These are phyloP conservation scores for Sordariomycetes sp. DNA, from an alignment of 2,329 filamentous ascomycete species.

Conservation along the genomic window DNA sequence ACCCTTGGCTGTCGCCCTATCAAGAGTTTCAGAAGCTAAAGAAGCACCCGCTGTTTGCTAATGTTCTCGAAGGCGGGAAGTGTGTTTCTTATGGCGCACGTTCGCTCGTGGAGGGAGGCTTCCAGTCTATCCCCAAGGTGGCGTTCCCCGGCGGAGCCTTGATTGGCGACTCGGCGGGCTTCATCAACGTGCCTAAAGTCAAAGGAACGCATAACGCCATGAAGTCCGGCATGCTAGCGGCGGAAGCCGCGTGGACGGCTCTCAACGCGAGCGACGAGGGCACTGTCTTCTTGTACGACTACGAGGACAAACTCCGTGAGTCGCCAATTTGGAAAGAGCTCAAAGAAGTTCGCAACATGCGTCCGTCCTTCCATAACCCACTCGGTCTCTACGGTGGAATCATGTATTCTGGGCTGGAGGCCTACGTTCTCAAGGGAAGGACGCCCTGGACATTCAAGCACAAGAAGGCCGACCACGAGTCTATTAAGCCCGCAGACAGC, in stretches of 20 bases:
- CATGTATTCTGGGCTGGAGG: constrained; percentile 86
- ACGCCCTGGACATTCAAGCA: constrained; percentile 91
- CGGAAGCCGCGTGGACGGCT: constrained; percentile 79
- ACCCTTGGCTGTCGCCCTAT: constrained; percentile 94
- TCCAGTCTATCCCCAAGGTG: constrained; percentile 95
- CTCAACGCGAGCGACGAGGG: constrained; percentile 49
- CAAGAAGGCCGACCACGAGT: constrained; percentile 64
- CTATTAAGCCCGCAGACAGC: constrained; percentile 71
- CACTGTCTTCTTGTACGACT: constrained; percentile 86
- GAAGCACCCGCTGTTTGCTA: constrained; percentile 83
- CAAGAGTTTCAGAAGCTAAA: constrained; percentile 98
- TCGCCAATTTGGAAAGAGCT: constrained; percentile 92
- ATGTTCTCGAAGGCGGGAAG: constrained; percentile 88
- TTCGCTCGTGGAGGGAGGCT: constrained; percentile 87
- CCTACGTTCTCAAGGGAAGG: constrained; percentile 75
- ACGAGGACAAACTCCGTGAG: constrained; percentile 79
- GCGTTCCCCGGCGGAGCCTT: constrained; percentile 92
- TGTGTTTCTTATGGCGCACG: constrained; percentile 95
- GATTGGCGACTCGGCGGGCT: constrained; percentile 92
- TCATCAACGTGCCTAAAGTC: constrained; percentile 96
- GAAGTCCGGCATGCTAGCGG: constrained; percentile 94
- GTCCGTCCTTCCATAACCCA: constrained; percentile 83
- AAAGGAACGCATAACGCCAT: constrained; percentile 98
- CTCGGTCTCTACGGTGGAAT: constrained; percentile 86
- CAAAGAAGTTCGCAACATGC: constrained; percentile 93